These are phyloP conservation scores for Marasmius sp. DNA, from an alignment of 1,284 basidiomycete species.

Conservation along the genomic window DNA sequence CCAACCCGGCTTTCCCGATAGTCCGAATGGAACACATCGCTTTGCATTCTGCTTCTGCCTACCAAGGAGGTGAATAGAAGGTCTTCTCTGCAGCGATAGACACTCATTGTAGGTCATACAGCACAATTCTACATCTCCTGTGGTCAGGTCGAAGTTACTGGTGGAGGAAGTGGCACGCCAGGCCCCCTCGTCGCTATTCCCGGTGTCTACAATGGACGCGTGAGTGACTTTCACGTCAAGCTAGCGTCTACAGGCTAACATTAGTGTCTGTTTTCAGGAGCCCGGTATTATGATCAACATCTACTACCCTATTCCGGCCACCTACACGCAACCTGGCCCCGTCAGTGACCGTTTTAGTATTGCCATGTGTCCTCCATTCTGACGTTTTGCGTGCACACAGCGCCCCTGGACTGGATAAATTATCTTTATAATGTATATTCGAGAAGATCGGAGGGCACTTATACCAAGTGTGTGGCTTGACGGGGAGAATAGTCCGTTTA, in stretches of 20 bases:
- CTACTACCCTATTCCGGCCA: constrained; percentile 35
- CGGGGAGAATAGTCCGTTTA: too few relatives aligned
- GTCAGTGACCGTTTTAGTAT: constrained; percentile 20
- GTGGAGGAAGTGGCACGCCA: constrained; percentile 32
- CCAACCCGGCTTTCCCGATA: constrained; percentile 20
- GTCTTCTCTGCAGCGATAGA: background rate
- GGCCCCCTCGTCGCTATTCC: constrained; percentile 34
- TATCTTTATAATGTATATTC: background rate
- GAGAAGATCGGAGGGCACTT: too few relatives aligned
- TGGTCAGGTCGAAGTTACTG: constrained; percentile 32
- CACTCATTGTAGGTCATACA: background rate
- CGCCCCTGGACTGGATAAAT: constrained; percentile 32
- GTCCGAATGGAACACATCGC: constrained; percentile 51
- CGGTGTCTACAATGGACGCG: constrained; percentile 33
- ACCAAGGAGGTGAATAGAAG: constrained; percentile 31
- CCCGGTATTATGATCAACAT: constrained; percentile 40
- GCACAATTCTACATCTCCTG: constrained; percentile 36
- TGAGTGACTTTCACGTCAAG: constrained; percentile 8
- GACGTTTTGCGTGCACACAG: constrained; percentile 13
- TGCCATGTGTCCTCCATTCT: background rate
- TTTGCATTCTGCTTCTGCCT: constrained; percentile 34
- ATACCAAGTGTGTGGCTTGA: too few relatives aligned
- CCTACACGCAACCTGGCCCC: constrained; percentile 37
- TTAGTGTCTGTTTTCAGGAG: constrained; percentile 19
- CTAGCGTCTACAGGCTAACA: background rate